Conservation (phyloP, 345 rosid species). For the Euphorbia tirucalli region DNA sequence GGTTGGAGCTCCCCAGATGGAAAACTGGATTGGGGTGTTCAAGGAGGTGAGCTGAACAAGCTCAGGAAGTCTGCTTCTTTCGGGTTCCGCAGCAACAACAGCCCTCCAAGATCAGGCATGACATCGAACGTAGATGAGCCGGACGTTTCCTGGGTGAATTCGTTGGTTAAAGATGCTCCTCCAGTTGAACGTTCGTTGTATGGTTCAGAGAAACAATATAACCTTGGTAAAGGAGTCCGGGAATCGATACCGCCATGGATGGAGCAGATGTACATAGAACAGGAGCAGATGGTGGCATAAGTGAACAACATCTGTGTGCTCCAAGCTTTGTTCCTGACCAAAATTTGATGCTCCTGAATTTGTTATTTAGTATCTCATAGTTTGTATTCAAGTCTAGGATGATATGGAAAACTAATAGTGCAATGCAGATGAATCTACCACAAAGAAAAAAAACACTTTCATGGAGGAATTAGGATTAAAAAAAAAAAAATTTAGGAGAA, state of each 20-base stretch:
- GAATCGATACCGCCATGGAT: constrained; percentile 62
- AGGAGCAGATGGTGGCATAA: constrained; percentile 90
- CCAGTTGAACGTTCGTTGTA: constrained; percentile 37
- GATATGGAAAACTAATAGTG: background rate
- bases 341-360: no score
- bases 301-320: constrained; percentile 16
- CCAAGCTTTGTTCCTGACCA: no score
- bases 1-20: constrained; percentile 84
- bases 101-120: constrained; percentile 22
- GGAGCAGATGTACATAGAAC: constrained; percentile 89
- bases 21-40: constrained; percentile 84
- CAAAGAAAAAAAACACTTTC: no score
- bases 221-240: constrained; percentile 33
- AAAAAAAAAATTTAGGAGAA: background rate
- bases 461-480: constrained; percentile 1
- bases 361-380: no score
- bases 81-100: constrained; percentile 53
- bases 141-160: constrained; percentile 90
- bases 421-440: no score
- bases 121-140: constrained; percentile 54
- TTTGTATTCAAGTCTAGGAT: constrained; percentile 12
- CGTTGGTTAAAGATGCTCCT: constrained; percentile 71
- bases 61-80: constrained; percentile 81
- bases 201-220: constrained; percentile 36
- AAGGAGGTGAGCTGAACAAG: constrained; percentile 81